These are phyloP conservation scores for Hyaloscypha bicolor DNA, from an alignment of 495 filamentous ascomycete species.

Conservation along the genomic window DNA sequence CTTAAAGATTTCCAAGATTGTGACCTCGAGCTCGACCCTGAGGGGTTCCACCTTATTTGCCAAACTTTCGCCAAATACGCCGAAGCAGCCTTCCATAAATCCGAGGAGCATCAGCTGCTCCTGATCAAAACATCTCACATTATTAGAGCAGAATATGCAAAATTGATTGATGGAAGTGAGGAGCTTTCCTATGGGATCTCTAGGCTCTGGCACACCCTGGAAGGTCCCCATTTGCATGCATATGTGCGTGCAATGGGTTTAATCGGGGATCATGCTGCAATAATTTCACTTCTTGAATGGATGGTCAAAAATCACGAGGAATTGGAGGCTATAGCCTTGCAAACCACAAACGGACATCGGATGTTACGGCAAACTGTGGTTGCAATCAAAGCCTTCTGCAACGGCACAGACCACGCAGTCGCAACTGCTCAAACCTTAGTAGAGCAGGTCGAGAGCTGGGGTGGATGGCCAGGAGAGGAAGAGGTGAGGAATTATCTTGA, in stretches of 20 bases:
- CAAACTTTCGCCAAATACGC: slow-evolving; percentile 46
- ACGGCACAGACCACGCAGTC: slow-evolving; percentile 1
- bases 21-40: slow-evolving; percentile 42
- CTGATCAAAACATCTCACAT: neutral
- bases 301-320: slow-evolving; percentile 41
- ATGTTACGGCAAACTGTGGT: slow-evolving; percentile 22
- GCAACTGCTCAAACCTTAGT: slow-evolving; percentile 18
- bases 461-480: slow-evolving; percentile 31
- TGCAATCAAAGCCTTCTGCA: slow-evolving; percentile 21
- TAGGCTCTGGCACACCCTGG: slow-evolving; percentile 20
- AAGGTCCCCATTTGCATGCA: slow-evolving; percentile 46
- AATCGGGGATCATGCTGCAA: slow-evolving; percentile 49
- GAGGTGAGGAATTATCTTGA: slow-evolving; percentile 23
- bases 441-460: slow-evolving; percentile 25
- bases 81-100: slow-evolving; percentile 17
- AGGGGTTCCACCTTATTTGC: slow-evolving; percentile 51
- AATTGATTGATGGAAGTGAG: slow-evolving; percentile 10
- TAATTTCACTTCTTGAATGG: slow-evolving; percentile 55
- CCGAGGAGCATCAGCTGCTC: neutral
- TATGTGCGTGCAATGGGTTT: slow-evolving; percentile 56
- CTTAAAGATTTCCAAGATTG: slow-evolving; percentile 43
- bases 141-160: slow-evolving; percentile 20
- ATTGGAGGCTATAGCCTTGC: slow-evolving; percentile 14
- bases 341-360: slow-evolving; percentile 19
- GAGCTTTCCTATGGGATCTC: slow-evolving; percentile 3